Base-by-base conservation (phyloP, 169 alveolate species). In the Plasmodium yoelii region DNA sequence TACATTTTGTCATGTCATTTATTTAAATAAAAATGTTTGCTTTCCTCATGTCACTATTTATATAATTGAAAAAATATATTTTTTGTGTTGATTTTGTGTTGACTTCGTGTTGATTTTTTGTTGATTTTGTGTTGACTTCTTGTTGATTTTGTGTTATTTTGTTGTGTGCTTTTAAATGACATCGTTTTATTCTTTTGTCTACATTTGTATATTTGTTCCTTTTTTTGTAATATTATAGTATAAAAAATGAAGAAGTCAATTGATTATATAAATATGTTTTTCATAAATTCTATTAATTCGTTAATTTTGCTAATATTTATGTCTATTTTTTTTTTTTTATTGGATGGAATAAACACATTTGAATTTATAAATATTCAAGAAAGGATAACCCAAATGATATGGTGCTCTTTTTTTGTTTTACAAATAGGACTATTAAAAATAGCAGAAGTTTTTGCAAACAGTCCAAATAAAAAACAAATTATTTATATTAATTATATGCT, bases 301-400 rank as follows among this genome's bases (percentile, higher is more conserved):
- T 24, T 69, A 24, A 82, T 59, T 57, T 82, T 82, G 42, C 26
- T 68, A 28, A 82, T 82, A 34, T 82, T 82, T 49, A 67, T 68
- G 71, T 82, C 42, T 67, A 82, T 82, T 56, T 82, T 55, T 49
- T 82, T 68, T 49, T 82, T 82, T 70, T 60, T 82, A 46, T 68
- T 69, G 65, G 90, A 82, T 55, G 90, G 90, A 26, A 68, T 82
- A 68, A 82, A 68, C 39, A 82, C 90, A 4, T 68, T 82, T 69
- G 82, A 65, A 59, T 55, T 68, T n/a, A 68, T 82, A 82, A 56
- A n/a, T n/a, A 18, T 57, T 60, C 49, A 82, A 53, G 90, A 56
- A 49, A 82, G 73, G 28, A 22, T 68, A 42, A 57, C 90, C 39
- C 73, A 68, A 68, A 82, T 82, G 49, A 69, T 82, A 22, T 69